Evolutionary conservation across 2,329 filamentous ascomycete genomes (phyloP).

Genomic region (Cadophora sp.): DNA sequence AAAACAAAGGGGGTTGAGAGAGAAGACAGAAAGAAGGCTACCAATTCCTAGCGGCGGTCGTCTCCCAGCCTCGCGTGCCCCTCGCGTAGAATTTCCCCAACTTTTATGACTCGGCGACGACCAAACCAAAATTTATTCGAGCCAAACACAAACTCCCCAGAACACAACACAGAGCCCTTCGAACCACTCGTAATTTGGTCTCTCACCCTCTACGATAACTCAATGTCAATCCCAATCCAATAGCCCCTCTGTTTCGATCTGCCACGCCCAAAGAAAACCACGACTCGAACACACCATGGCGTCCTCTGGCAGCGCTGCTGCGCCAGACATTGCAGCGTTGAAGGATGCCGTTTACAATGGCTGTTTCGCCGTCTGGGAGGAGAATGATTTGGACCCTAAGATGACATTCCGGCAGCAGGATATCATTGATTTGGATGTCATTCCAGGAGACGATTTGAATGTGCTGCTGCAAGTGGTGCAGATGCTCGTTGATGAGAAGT

Average conservation of each 20-base stretch:
- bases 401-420: constrained; percentile 63
- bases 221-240: constrained; percentile 34
- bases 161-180: constrained; percentile 3
- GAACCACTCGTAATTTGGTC: constrained; percentile 1
- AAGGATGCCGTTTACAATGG: constrained; percentile 40
- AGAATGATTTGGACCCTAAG: constrained; percentile 34
- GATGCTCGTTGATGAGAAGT: constrained; percentile 63
- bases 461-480: constrained; percentile 63
- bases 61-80: constrained; percentile 19
- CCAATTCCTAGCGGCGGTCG: background rate
- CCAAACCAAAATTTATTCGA: constrained; percentile 20
- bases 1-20: background rate
- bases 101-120: constrained; percentile 21
- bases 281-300: constrained; percentile 25
- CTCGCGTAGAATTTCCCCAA: constrained; percentile 19
- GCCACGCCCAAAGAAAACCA: background rate
- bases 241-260: constrained; percentile 30
- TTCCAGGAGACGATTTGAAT: constrained; percentile 61
- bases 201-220: constrained; percentile 13
- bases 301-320: constrained; percentile 15
- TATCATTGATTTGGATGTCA: constrained; percentile 61
- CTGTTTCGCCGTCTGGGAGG: constrained; percentile 33
- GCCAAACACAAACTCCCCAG: constrained; percentile 6
- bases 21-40: constrained; percentile 6
- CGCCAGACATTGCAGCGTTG: constrained; percentile 35